Conservation (phyloP, 768 basidiomycete species). For the Suillus bovinus region DNA sequence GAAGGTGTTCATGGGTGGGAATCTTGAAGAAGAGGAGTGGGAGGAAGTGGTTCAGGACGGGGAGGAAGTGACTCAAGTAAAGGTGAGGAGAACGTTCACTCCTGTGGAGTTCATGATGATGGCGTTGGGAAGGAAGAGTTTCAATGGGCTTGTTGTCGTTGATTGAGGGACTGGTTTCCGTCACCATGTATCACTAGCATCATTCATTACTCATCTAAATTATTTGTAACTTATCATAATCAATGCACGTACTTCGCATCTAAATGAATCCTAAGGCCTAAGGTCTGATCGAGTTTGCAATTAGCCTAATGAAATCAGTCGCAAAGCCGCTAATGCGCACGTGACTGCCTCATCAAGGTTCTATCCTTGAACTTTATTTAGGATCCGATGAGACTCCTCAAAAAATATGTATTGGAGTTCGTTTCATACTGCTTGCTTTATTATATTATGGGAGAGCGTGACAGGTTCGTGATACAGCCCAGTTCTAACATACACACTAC, state of each 20-base stretch:
- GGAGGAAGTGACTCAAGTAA: constrained; percentile 1
- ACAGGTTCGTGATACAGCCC: not conserved
- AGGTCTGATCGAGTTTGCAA: not conserved
- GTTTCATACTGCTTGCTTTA: not conserved
- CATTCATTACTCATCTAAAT: not conserved
- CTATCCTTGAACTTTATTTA: too few relatives aligned
- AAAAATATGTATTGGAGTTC: not conserved
- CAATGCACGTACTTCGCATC: not conserved
- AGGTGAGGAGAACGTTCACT: constrained; percentile 36
- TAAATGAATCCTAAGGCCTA: not conserved
- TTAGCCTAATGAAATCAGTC: not conserved
- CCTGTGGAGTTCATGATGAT: constrained; percentile 49
- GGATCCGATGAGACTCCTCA: not conserved
- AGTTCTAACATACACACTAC: not conserved
- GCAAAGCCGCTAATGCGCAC: not conserved
- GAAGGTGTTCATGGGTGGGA: constrained; percentile 70
- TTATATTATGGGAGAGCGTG: not conserved
- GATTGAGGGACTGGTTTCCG: constrained; percentile 37
- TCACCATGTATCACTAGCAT: constrained; percentile 3
- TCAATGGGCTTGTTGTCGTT: constrained; percentile 55
- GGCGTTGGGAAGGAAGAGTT: constrained; percentile 49
- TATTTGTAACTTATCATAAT: constrained; percentile 1
- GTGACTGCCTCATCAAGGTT: too few relatives aligned
- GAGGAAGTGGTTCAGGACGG: constrained; percentile 33
- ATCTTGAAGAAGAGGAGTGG: constrained; percentile 39